phyloP scores from a whole-genome alignment of 2,329 filamentous ascomycete species.

The Talaromyces islandicus region DNA sequence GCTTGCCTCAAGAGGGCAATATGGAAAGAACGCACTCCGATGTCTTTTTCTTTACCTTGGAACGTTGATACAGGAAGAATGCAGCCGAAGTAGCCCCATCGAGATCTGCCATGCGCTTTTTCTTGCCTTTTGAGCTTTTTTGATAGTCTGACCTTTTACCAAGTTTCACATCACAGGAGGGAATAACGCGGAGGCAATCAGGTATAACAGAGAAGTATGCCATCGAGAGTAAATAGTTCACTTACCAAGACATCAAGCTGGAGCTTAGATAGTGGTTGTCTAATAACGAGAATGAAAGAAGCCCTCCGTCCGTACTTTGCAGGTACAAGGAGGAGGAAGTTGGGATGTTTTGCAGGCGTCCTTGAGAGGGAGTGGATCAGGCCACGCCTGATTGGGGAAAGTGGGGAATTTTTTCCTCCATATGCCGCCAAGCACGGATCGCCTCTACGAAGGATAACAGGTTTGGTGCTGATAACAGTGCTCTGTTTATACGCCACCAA shows the following conservation, averaged over 20 bases:
- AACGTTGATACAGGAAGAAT: background rate
- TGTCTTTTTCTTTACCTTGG: background rate
- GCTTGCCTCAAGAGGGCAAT: background rate
- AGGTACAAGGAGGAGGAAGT: background rate
- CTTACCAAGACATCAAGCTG: background rate
- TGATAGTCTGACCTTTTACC: constrained; percentile 43
- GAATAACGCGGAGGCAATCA: background rate
- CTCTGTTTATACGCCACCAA: background rate
- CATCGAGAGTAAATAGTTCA: background rate
- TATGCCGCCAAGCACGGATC: background rate
- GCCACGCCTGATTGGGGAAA: background rate
- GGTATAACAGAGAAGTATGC: background rate
- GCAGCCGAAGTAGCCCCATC: constrained; percentile 7
- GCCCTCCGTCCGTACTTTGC: too few species aligned
- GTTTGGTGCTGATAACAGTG: background rate
- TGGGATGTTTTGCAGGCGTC: background rate
- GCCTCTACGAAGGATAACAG: background rate
- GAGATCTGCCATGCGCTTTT: background rate
- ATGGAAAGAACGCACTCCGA: background rate
- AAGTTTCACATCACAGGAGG: constrained; percentile 38
- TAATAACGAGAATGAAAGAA: background rate
- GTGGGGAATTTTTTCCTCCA: background rate
- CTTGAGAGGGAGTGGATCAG: background rate
- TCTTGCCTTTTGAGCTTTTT: constrained; percentile 5
- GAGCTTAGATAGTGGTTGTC: background rate